These are phyloP conservation scores for Durusdinium trenchii DNA, from an alignment of 73 alveolate genomes.

Conservation along the genomic window DNA sequence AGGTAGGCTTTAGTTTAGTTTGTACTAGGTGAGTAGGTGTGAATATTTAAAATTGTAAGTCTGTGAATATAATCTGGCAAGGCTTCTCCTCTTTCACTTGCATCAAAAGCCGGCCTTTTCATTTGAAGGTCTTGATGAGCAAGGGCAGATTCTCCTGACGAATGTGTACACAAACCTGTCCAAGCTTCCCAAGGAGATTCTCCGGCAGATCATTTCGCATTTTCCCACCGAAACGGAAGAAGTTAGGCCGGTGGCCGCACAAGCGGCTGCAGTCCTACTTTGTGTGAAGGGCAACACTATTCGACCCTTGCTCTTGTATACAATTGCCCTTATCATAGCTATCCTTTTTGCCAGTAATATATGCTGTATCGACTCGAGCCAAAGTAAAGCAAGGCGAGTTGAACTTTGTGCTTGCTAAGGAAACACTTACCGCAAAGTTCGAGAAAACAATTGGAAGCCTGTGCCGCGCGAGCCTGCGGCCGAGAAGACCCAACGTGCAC, in stretches of 20 bases:
- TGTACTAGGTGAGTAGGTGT: background rate
- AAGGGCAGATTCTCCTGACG: constrained; percentile 19
- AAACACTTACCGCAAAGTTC: background rate
- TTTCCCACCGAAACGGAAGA: background rate
- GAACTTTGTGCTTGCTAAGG: background rate
- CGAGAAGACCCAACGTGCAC: too few relatives aligned
- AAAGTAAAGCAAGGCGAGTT: background rate
- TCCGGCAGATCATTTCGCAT: background rate
- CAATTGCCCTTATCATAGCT: background rate
- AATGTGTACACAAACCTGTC: background rate
- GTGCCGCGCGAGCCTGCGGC: too few relatives aligned
- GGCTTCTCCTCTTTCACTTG: background rate
- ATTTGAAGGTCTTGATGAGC: constrained; percentile 5
- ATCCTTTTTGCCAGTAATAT: background rate
- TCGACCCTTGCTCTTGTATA: background rate
- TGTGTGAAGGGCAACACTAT: background rate
- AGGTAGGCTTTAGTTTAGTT: background rate
- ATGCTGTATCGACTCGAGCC: background rate
- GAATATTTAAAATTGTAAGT: background rate
- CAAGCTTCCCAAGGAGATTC: background rate
- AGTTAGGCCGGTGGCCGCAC: constrained; percentile 12
- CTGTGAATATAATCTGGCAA: background rate
- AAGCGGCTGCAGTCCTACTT: constrained; percentile 16
- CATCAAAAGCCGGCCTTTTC: background rate
- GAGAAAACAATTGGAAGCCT: background rate